These are phyloP conservation scores for Fusarium nanum DNA, from an alignment of 2,329 filamentous ascomycete species.

Conservation along the genomic window DNA sequence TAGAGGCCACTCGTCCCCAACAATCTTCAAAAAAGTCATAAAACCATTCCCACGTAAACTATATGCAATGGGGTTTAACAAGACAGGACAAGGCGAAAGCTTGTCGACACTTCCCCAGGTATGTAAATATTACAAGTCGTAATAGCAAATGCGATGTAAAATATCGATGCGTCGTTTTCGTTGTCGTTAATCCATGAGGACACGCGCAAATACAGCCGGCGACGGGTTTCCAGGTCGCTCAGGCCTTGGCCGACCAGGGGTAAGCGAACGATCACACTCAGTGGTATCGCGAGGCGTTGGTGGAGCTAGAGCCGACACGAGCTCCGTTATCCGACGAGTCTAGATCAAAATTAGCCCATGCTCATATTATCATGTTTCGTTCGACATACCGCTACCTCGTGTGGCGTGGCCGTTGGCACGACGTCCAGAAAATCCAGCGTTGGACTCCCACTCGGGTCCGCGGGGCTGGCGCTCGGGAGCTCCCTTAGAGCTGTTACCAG, in stretches of 20 bases:
- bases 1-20: conserved; percentile 24
- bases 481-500: conserved; percentile 55
- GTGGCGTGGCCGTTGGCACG: conserved; percentile 71
- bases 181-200: conserved; percentile 42
- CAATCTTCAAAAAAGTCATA: conserved; percentile 42
- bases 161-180: conserved; percentile 45
- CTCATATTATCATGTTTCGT: background rate
- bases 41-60: conserved; percentile 49
- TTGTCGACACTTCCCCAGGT: conserved; percentile 34
- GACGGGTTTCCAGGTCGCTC: conserved; percentile 16
- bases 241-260: conserved; percentile 15
- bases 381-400: conserved; percentile 68
- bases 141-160: conserved; percentile 50
- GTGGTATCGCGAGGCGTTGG: conserved; percentile 53
- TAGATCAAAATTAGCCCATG: conserved; percentile 39
- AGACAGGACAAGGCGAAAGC: conserved; percentile 32
- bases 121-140: conserved; percentile 55
- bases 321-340: conserved; percentile 59
- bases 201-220: conserved; percentile 25
- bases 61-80: conserved; percentile 45
- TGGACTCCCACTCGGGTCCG: conserved; percentile 70
- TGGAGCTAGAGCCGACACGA: conserved; percentile 52
- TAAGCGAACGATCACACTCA: conserved; percentile 37
- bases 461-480: conserved; percentile 72
- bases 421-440: conserved; percentile 64